phyloP scores from a whole-genome alignment of 441 rosid species.

The Geranium incanum region DNA sequence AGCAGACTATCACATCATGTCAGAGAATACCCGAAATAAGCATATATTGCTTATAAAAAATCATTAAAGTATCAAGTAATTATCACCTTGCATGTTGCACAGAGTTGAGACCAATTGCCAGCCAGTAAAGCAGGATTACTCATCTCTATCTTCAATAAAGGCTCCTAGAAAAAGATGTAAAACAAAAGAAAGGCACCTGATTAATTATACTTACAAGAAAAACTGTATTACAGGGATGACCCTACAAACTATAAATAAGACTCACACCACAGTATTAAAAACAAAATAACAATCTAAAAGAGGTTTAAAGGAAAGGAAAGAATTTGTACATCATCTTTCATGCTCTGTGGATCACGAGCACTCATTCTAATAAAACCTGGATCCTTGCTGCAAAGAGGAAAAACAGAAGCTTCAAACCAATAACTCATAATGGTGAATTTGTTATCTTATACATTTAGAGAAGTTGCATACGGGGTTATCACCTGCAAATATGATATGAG shows the following conservation, averaged over 20 bases:
- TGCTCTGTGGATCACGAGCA: constrained; percentile 61
- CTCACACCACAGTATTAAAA: neutral
- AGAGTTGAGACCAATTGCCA: constrained; percentile 95
- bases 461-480: neutral
- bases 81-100: constrained; percentile 92
- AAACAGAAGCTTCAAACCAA: constrained; percentile 1
- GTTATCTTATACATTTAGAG: constrained; percentile 7
- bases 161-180: constrained; percentile 46
- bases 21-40: constrained; percentile 15
- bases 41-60: neutral
- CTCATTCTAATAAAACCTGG: constrained; percentile 86
- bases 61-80: constrained; percentile 6
- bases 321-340: constrained; percentile 82
- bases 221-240: neutral
- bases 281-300: neutral
- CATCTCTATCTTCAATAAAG: constrained; percentile 80
- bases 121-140: constrained; percentile 79
- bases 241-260: neutral
- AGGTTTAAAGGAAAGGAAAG: constrained; percentile 18
- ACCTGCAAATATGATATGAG: neutral
- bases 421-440: neutral
- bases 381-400: constrained; percentile 64
- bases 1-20: constrained; percentile 13
- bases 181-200: neutral
- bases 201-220: neutral